These are phyloP conservation scores for Pichia sp. DNA, from an alignment of 1,139 yeast genomes.

Conservation along the genomic window DNA sequence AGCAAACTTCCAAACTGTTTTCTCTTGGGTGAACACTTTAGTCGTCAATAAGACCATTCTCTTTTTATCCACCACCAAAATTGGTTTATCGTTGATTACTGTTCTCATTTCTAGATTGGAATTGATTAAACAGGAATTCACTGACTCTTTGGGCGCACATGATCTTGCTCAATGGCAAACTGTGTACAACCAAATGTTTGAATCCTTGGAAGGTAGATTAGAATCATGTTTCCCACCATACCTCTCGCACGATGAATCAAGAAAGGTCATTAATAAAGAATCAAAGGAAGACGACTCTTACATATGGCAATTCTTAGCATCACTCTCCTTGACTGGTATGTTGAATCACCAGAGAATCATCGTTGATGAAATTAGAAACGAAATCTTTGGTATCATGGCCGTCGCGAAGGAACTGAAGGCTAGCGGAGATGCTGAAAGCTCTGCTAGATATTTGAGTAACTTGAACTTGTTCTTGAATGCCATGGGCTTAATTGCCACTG, in stretches of 20 bases:
- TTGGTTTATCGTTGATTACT: slow-evolving; percentile 82
- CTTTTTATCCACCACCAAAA: slow-evolving; percentile 71
- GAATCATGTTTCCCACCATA: slow-evolving; percentile 78
- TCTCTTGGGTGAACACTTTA: slow-evolving; percentile 70
- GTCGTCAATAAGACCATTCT: slow-evolving; percentile 65
- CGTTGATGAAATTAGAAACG: slow-evolving; percentile 92
- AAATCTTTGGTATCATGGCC: slow-evolving; percentile 83
- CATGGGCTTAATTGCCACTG: slow-evolving; percentile 92
- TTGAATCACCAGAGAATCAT: slow-evolving; percentile 89
- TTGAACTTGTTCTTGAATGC: slow-evolving; percentile 91
- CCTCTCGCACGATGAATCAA: slow-evolving; percentile 28
- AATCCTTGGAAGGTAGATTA: slow-evolving; percentile 71
- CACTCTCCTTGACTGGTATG: slow-evolving; percentile 87
- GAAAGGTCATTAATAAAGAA: slow-evolving; percentile 16
- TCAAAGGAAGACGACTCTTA: slow-evolving; percentile 65
- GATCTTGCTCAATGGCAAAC: slow-evolving; percentile 63
- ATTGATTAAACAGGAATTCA: slow-evolving; percentile 78
- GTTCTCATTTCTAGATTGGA: slow-evolving; percentile 90
- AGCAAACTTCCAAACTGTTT: slow-evolving; percentile 72
- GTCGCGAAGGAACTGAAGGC: slow-evolving; percentile 64
- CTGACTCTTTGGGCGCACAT: slow-evolving; percentile 35
- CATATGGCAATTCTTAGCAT: slow-evolving; percentile 96
- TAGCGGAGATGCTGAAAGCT: slow-evolving; percentile 47
- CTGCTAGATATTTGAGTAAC: slow-evolving; percentile 65
- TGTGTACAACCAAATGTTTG: slow-evolving; percentile 77